Conservation (phyloP, 2,329 filamentous ascomycete species). For the Penicillium sp. region DNA sequence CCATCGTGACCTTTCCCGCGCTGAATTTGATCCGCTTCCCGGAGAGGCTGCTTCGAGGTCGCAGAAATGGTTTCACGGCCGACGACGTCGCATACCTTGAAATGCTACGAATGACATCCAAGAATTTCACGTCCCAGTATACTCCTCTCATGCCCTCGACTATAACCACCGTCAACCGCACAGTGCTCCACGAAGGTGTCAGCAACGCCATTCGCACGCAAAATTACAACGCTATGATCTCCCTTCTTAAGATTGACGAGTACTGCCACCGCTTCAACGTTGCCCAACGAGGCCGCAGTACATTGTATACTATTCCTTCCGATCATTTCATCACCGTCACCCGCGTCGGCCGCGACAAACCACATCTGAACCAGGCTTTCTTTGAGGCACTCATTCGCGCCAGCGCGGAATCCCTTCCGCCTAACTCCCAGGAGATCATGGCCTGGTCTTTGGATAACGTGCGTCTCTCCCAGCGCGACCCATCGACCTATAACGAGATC, state of each 20-base stretch:
- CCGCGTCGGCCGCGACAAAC: constrained; percentile 19
- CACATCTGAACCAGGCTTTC: constrained; percentile 18
- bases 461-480: neutral
- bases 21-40: constrained; percentile 24
- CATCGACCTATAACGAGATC: constrained; percentile 3
- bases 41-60: constrained; percentile 27
- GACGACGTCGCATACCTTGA: constrained; percentile 33
- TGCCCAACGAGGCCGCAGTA: neutral
- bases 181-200: constrained; percentile 37
- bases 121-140: constrained; percentile 5
- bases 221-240: constrained; percentile 29
- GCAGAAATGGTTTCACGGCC: constrained; percentile 25
- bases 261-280: constrained; percentile 19
- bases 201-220: constrained; percentile 33
- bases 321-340: constrained; percentile 34
- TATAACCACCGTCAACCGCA: constrained; percentile 23
- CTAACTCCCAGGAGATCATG: constrained; percentile 32
- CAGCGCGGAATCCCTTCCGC: constrained; percentile 36
- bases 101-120: constrained; percentile 31
- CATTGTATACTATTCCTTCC: constrained; percentile 27
- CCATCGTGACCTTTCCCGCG: constrained; percentile 17
- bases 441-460: constrained; percentile 32
- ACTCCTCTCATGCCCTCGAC: neutral
- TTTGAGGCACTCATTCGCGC: constrained; percentile 35
- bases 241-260: constrained; percentile 38